phyloP scores from a whole-genome alignment of 768 basidiomycete species.

The Sarcodon sp. region DNA sequence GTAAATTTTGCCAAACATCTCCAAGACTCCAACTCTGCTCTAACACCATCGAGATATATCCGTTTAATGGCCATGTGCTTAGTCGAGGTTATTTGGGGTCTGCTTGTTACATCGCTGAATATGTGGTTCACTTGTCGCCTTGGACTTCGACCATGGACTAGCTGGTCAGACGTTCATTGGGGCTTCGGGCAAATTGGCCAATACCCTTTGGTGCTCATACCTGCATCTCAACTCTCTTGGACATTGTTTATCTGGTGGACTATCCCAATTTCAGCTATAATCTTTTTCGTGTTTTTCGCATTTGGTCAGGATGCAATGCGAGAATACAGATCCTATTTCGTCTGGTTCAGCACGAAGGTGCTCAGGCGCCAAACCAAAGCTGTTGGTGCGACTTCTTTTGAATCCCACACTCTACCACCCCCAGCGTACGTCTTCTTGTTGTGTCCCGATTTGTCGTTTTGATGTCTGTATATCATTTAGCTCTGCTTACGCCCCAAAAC shows the following conservation, averaged over 20 bases:
- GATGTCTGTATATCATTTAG: no score
- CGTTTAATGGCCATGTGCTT: constrained; percentile 24
- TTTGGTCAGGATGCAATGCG: constrained; percentile 20
- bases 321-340: constrained; percentile 14
- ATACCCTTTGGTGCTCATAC: neutral
- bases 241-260: constrained; percentile 13
- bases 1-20: constrained; percentile 21
- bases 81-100: constrained; percentile 12
- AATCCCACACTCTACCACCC: no score
- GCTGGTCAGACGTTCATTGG: constrained; percentile 24
- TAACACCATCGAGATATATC: constrained; percentile 20
- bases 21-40: constrained; percentile 6
- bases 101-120: constrained; percentile 12
- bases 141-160: constrained; percentile 19
- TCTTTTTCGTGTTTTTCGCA: constrained; percentile 28
- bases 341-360: neutral
- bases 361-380: neutral
- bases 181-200: constrained; percentile 8
- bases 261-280: constrained; percentile 15
- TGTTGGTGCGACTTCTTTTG: no score
- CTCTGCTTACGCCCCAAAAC: no score
- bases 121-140: constrained; percentile 11
- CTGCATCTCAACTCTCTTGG: neutral
- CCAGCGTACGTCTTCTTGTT: no score
- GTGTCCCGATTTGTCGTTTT: no score